A percentile compares a stretch with the other conserved stretches of the same genome.
Conservation (phyloP, 176 grass and related monocot genomes). For the Ananas comosus region DNA sequence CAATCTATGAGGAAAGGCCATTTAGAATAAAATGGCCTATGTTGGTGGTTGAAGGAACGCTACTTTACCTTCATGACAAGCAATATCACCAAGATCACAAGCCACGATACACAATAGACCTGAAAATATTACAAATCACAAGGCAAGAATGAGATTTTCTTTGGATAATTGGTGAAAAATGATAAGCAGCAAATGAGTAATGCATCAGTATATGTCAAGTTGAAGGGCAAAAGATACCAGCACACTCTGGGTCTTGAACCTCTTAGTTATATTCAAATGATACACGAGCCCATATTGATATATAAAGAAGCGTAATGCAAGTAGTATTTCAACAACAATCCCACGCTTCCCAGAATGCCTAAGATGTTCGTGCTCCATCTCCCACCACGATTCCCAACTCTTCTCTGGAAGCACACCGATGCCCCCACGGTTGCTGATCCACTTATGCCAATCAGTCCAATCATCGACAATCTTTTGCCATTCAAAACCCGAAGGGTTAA, state of each 20-base stretch:
- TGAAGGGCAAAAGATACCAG: slow-evolving; percentile 43
- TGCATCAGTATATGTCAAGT: neutral
- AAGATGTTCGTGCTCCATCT: slow-evolving; percentile 78
- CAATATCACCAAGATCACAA: slow-evolving; percentile 78
- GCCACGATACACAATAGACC: slow-evolving; percentile 96
- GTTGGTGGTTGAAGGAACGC: neutral
- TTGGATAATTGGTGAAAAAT: neutral
- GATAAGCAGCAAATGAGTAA: neutral
- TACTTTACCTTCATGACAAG: slow-evolving; percentile 67
- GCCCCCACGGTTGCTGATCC: slow-evolving; percentile 82
- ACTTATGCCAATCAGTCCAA: slow-evolving; percentile 97
- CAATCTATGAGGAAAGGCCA: no score
- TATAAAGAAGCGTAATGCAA: slow-evolving; percentile 75
- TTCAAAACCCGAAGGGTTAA: slow-evolving; percentile 96
- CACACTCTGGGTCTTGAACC: slow-evolving; percentile 33
- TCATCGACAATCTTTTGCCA: slow-evolving; percentile 99
- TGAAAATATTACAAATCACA: slow-evolving; percentile 27
- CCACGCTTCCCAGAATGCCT: slow-evolving; percentile 76
- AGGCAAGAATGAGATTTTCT: slow-evolving; percentile 11
- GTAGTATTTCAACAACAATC: slow-evolving; percentile 58
- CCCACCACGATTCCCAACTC: slow-evolving; percentile 99
- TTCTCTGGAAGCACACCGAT: slow-evolving; percentile 71
- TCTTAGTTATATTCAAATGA: slow-evolving; percentile 76
- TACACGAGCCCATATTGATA: slow-evolving; percentile 98
- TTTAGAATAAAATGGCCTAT: neutral